Base-by-base conservation (phyloP, 768 basidiomycete genomes). In the Leccinum ochraceum region DNA sequence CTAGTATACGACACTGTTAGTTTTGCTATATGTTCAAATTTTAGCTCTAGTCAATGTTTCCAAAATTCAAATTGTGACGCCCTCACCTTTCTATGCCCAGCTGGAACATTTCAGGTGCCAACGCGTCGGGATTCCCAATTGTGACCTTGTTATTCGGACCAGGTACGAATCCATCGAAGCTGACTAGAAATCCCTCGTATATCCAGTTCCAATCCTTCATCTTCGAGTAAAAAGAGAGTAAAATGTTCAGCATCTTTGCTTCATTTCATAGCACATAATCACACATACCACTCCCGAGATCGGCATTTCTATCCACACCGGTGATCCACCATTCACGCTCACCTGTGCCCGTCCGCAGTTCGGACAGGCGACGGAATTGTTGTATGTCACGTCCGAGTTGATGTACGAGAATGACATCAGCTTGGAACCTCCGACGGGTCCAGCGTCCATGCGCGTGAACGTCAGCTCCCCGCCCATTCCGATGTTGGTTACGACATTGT, bases 291-390 rank as follows among this genome's bases (percentile, higher is more conserved):
- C 26, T 26, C 26, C 59, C 53, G 60, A 53, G 28, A 64, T 28
- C 2, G 60, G 60, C 60, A 61, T 64, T 42, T 64, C 57, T 16
- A 56, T 37, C 11, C 20, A 16, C 5, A 64, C 54, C 0, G 63
- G 50, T n/a, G 50, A 16, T 14, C 30, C 50, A 6, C 44, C 55
- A 8, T 64, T 59, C 39, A 56, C 51, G 36, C 61, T 57, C 32
- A 64, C 55, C 39, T 63, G 22, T 26, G 42, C 61, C 11, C 56
- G 52, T 32, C 61, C 28, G 5, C 61, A 64, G 17, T 63, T 62
- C 14, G 58, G 49, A 20, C 61, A 62, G 1, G 36, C 48, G 6
- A 52, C 56, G 30, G 14, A 14, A 37, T 62, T 62, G 48, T 1
- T 44, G 42, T 56, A 62, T 0, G 54, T 58, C 26, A 56, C 58